Conservation (phyloP, 2,329 filamentous ascomycete species). For the Canariomyces notabilis region DNA sequence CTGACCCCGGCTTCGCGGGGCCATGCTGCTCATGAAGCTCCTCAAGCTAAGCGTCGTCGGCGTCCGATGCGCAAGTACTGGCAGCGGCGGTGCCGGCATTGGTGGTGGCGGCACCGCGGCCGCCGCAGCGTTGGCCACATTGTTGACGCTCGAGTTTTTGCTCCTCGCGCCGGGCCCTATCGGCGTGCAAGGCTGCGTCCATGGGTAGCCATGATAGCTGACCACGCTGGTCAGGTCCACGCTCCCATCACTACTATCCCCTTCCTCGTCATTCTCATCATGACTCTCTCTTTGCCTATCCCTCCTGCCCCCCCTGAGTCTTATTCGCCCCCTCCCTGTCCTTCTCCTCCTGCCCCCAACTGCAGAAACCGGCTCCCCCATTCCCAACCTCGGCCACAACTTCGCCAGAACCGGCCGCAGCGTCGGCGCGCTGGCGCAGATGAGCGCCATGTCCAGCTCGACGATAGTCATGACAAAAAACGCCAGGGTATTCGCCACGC, state of each 20-base stretch:
- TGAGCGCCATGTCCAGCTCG: conserved; percentile 33
- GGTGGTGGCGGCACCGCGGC: conserved; percentile 4
- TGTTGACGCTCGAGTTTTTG: conserved; percentile 21
- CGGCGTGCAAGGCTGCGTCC: conserved; percentile 23
- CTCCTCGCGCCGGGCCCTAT: conserved; percentile 12
- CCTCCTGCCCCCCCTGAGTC: conserved; percentile 1
- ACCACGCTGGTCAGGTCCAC: conserved; percentile 27
- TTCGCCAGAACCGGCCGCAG: conserved; percentile 29
- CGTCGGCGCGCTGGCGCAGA: conserved; percentile 33
- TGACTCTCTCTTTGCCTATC: not conserved
- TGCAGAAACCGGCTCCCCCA: conserved; percentile 19
- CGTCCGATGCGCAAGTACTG: conserved; percentile 21
- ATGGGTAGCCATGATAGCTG: conserved; percentile 31
- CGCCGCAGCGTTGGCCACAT: conserved; percentile 7
- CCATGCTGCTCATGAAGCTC: conserved; percentile 26
- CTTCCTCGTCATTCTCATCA: conserved; percentile 1
- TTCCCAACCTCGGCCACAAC: conserved; percentile 25
- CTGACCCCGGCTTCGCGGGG: conserved; percentile 21
- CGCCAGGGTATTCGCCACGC: conserved; percentile 22
- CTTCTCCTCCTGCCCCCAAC: not conserved
- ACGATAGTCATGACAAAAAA: conserved; percentile 36
- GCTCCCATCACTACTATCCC: conserved; percentile 21
- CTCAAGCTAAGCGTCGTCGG: conserved; percentile 29
- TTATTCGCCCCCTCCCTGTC: not conserved
- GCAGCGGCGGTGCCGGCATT: conserved; percentile 17